Percentiles rank a stretch among this genome's conserved stretches.
These are phyloP conservation scores for Clitocybe nebularis DNA, from an alignment of 1,284 basidiomycete genomes.

Conservation along the genomic window DNA sequence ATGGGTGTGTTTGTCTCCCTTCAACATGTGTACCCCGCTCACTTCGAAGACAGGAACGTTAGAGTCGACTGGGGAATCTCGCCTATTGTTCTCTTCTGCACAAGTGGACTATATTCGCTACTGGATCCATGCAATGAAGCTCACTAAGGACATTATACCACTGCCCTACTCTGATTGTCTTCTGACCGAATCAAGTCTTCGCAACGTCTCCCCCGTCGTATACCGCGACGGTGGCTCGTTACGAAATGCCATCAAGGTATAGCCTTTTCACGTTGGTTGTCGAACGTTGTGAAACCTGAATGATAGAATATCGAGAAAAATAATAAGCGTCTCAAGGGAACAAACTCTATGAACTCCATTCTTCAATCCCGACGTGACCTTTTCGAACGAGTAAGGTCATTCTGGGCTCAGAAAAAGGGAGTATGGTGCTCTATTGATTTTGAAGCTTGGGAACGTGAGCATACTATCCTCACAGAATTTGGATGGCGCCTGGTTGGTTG, in stretches of 20 bases:
- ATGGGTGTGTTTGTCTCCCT: conserved; percentile 45
- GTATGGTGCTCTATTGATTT: conserved; percentile 77
- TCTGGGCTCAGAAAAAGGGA: conserved; percentile 58
- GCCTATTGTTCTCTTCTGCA: conserved; percentile 73
- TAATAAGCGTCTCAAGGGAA: conserved; percentile 71
- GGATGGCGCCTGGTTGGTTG: conserved; percentile 65
- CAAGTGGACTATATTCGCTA: conserved; percentile 85
- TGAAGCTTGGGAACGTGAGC: conserved; percentile 76
- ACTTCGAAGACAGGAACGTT: conserved; percentile 43
- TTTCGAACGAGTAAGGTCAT: conserved; percentile 65
- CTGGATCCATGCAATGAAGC: conserved; percentile 72
- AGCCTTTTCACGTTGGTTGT: not conserved
- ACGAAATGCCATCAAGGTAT: conserved; percentile 53
- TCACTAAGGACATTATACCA: conserved; percentile 62
- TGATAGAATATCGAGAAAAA: conserved; percentile 67
- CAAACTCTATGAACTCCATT: conserved; percentile 41
- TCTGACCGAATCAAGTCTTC: conserved; percentile 49
- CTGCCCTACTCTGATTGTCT: conserved; percentile 73
- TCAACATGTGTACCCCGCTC: not conserved
- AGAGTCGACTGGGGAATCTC: conserved; percentile 53
- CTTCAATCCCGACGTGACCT: conserved; percentile 51
- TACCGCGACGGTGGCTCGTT: conserved; percentile 53
- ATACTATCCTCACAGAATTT: conserved; percentile 68
- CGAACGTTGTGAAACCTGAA: not conserved
- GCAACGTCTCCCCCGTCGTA: conserved; percentile 51